Conservation (phyloP, 306 rosid genomes). For the Corylus americana region DNA sequence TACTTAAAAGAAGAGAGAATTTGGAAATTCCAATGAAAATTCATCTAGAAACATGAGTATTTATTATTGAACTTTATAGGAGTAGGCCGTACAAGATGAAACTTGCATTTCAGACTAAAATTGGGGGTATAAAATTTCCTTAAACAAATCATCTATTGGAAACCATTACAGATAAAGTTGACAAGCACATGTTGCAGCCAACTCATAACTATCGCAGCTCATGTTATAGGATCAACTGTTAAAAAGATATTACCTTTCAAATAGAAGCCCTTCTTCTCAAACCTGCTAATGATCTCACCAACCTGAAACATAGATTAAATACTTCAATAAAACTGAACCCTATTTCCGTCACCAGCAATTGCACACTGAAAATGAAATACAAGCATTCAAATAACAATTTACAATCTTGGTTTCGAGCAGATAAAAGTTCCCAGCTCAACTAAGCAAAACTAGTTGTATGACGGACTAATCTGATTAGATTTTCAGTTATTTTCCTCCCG, state of each 20-base stretch:
- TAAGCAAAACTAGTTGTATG: neutral
- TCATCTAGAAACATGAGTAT: neutral
- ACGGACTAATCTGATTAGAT: neutral
- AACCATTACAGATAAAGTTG: neutral
- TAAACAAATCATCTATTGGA: neutral
- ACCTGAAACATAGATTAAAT: constrained; percentile 43
- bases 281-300: constrained; percentile 86
- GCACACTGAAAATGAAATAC: neutral
- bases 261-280: constrained; percentile 92
- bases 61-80: neutral
- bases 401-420: neutral
- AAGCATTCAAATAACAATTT: neutral
- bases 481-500: neutral
- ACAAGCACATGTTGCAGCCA: neutral
- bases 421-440: neutral
- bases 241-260: constrained; percentile 55
- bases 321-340: neutral
- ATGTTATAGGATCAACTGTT: neutral
- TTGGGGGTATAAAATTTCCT: neutral
- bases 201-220: neutral
- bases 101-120: neutral
- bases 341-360: neutral
- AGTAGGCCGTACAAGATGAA: neutral
- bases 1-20: neutral
- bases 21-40: neutral